A percentile compares a stretch with the other conserved stretches of the same genome.
Conservation (phyloP, 2,329 filamentous ascomycete species). For the Xylariaceae sp. region DNA sequence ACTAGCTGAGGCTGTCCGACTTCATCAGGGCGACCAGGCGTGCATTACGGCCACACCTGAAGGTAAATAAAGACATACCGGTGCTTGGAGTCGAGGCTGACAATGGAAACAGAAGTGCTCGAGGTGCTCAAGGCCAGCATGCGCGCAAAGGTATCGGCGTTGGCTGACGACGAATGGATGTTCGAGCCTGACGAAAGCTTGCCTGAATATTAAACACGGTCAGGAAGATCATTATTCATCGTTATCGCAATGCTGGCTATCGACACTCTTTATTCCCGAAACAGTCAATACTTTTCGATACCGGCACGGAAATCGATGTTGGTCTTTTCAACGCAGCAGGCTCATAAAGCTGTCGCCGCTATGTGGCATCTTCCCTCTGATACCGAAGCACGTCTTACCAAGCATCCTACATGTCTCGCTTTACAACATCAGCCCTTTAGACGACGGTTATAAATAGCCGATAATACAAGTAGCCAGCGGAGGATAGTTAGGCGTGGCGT, state of each 20-base stretch:
- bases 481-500: too few species aligned
- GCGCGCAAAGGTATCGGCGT: conserved; percentile 62
- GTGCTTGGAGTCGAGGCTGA: conserved; percentile 7
- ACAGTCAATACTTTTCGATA: conserved; percentile 57
- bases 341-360: conserved; percentile 42
- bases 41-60: conserved; percentile 57
- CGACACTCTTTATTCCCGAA: conserved; percentile 14
- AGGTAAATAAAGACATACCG: conserved; percentile 40
- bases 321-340: conserved; percentile 40
- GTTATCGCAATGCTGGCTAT: conserved; percentile 11
- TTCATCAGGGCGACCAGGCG: conserved; percentile 53
- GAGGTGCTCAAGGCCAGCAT: conserved; percentile 66
- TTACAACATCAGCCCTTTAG: too few species aligned
- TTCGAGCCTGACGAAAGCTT: conserved; percentile 63
- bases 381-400: background rate
- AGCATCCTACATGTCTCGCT: background rate
- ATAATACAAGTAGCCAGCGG: too few species aligned
- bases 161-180: conserved; percentile 88
- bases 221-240: conserved; percentile 1
- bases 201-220: conserved; percentile 11
- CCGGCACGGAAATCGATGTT: conserved; percentile 46
- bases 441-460: too few species aligned
- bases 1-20: conserved; percentile 56
- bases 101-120: conserved; percentile 51
- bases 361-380: conserved; percentile 53